phyloP scores from a whole-genome alignment of 257 asterid genomes.

The Oldenlandia corymbosa region DNA sequence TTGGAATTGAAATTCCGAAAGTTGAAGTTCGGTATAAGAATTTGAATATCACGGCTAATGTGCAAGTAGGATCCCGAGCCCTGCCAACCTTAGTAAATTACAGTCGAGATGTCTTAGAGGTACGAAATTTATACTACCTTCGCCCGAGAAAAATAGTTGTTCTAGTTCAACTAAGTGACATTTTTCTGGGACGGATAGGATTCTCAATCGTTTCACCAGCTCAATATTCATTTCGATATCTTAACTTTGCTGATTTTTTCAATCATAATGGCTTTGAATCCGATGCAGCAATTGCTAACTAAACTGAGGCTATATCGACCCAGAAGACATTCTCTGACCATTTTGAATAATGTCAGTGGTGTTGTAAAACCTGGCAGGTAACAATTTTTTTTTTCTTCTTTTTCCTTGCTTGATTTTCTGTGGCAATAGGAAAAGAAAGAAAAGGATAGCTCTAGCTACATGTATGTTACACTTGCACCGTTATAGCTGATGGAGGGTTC shows the following conservation, averaged over 20 bases:
- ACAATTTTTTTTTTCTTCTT: neutral
- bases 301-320: constrained; percentile 45
- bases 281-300: constrained; percentile 50
- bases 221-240: neutral
- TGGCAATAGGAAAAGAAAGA: too few species aligned
- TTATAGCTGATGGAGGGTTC: too few species aligned
- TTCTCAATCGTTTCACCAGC: neutral
- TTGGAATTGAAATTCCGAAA: constrained; percentile 61
- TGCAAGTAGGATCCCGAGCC: constrained; percentile 76
- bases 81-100: constrained; percentile 71
- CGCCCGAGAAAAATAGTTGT: too few species aligned
- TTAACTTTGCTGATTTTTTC: neutral
- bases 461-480: too few species aligned
- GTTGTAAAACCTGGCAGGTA: constrained; percentile 83
- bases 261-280: constrained; percentile 12
- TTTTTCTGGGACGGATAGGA: too few species aligned
- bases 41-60: constrained; percentile 52
- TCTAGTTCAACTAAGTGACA: too few species aligned
- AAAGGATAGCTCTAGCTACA: too few species aligned
- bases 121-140: too few species aligned
- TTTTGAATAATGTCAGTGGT: constrained; percentile 65
- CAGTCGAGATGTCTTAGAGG: constrained; percentile 64
- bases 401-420: neutral
- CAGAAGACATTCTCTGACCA: constrained; percentile 45
- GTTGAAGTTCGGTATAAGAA: constrained; percentile 80